Evolutionary conservation across 306 rosid species (phyloP), one percentile per base, ranked within the genome.

Genomic region (Lagenaria siceraria): DNA sequence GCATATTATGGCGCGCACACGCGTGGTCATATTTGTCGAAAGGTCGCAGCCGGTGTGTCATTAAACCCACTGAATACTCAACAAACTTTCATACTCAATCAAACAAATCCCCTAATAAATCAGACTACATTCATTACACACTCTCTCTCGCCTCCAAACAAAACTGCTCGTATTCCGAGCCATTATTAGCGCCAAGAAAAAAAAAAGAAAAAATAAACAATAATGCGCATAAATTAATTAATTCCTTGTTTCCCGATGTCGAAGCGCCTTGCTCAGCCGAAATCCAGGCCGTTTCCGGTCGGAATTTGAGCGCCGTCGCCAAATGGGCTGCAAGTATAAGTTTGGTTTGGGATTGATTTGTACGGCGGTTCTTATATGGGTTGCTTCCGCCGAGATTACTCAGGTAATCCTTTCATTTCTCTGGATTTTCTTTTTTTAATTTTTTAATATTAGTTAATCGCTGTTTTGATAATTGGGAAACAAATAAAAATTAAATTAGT

Each of bases 311-410:
- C 25, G 51, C 22, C 10, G 17, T 65, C 22, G 76, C 58, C 59
- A 77, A 65, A 91, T 91, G 97, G 90, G 84, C 69, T 87, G 86
- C 90, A 86, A 59, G 76, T 87, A 89, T 78, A 71, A 79, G 48
- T 81, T 80, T 17, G 97, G 94, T 36, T 81, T 91, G 83, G 94
- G 87, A 21, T 81, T 89, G 72, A 87, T 91, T 55, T 86, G 85
- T 65, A 79, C 83, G 21, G 84, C 82, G 79, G 90, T 91, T 74
- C 38, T 89, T 58, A 85, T 89, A 48, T 89, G 89, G 93, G 94
- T 91, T 36, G 73, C 90, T 61, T 89, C 87, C 49, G 97, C 97
- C 35, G 94, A 89, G 77, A 83, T 91, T 42, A 87, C 97, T 77
- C 97, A 91, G 97, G 94, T 91, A 76, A 0, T 58, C 74, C 31